A percentile compares a stretch with the other conserved stretches of the same genome.
Conservation (phyloP, 2,329 filamentous ascomycete genomes). For the Calycina marina region DNA sequence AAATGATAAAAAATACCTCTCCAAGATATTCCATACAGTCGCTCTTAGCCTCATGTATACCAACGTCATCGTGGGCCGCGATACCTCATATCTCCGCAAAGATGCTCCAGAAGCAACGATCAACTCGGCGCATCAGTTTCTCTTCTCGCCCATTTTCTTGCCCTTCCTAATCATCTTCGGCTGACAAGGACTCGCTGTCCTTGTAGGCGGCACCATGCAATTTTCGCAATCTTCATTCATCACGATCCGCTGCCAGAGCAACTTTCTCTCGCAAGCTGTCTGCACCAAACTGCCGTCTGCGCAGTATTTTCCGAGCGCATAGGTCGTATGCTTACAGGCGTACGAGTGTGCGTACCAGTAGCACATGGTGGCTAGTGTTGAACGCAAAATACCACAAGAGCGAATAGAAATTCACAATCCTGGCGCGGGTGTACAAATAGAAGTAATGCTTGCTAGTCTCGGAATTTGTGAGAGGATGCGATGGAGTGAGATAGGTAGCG, state of each 20-base stretch:
- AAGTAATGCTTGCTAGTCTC: not conserved
- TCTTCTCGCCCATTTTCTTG: not conserved
- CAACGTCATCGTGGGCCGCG: too few relatives aligned
- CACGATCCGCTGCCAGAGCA: slow-evolving; percentile 19
- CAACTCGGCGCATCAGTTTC: too few relatives aligned
- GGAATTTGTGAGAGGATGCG: not conserved
- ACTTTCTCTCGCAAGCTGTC: slow-evolving; percentile 17
- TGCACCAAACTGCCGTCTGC: slow-evolving; percentile 14
- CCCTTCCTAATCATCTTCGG: not conserved
- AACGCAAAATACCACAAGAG: not conserved
- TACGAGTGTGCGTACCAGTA: slow-evolving; percentile 20
- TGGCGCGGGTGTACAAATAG: too few relatives aligned
- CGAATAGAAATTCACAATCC: not conserved
- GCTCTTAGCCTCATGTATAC: too few relatives aligned
- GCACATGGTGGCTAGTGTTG: slow-evolving; percentile 16
- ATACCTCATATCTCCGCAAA: too few relatives aligned
- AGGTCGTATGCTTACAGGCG: slow-evolving; percentile 16
- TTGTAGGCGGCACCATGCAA: slow-evolving; percentile 8
- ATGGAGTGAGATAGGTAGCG: not conserved
- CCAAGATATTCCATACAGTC: too few relatives aligned
- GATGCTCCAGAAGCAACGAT: too few relatives aligned
- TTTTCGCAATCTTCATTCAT: slow-evolving; percentile 18
- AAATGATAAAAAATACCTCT: too few relatives aligned
- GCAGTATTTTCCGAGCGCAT: slow-evolving; percentile 20
- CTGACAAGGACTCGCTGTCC: not conserved